Base-by-base conservation (phyloP, 352 stramenopile genomes). In the Blastocystis sp. region DNA sequence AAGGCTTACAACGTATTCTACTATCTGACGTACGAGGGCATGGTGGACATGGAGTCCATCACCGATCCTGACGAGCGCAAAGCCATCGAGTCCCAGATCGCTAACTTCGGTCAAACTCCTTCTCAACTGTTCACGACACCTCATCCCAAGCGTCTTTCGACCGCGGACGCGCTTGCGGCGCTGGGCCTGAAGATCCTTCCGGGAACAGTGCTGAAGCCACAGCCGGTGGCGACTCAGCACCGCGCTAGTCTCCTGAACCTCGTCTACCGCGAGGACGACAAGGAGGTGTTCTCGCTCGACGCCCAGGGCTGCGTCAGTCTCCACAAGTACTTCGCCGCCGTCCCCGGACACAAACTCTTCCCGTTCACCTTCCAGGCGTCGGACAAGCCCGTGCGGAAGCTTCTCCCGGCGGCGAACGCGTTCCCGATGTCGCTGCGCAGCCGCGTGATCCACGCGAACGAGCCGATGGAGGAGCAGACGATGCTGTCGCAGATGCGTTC, bases 21-120 rank as follows among this genome's bases (percentile, higher is more conserved):
- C 88, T 97, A 98, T 87, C 90, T 99, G 44, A 98, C 93, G 0
- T 99, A 99, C 86, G 95, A 98, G 90, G 95, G 95, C 53, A 94
- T 95, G 88, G 94, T 99, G 53, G 94, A 98, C 87, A 91, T 98
- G 44, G 93, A 98, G 75, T 90, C 88, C 40, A 96, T 99, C 61
- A 92, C 91, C 0, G 93, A 98, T 86, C 91, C 91, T 14, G 91
- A 97, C n/a, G 92, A 98, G 79, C 91, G 95, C 57, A 95, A 94
- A 72, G 97, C 94, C 11, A 95, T 97, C 27, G 93, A 96, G 87
- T 90, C 91, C 0, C 94, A 97, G 84, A 97, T 97, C 71, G 91
- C 94, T 75, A 91, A 95, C 84, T 96, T 96, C 87, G 92, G 92
- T 0, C 92, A 96, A 87, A 96, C 92, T 0, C 92, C 92, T 7